Percentiles rank a stretch among this genome's conserved stretches.
phyloP scores from a whole-genome alignment of 371 early-diverging fungal genomes.

The Syncephalastrum monosporum region DNA sequence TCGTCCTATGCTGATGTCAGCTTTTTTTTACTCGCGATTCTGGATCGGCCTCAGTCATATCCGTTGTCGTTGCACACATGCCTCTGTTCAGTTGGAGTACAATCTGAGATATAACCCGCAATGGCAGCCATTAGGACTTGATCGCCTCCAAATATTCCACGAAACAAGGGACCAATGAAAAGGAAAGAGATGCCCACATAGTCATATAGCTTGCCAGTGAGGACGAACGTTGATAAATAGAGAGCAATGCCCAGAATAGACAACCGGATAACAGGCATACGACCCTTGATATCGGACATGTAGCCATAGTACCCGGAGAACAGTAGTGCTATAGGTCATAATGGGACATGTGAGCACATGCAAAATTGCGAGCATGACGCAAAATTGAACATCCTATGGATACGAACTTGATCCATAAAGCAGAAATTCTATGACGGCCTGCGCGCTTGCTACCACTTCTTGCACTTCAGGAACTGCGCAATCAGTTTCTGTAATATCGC shows the following conservation, averaged over 20 bases:
- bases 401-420: constrained; percentile 28
- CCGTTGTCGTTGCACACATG: background rate
- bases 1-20: constrained; percentile 18
- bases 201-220: constrained; percentile 20
- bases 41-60: too few species aligned
- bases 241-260: constrained; percentile 26
- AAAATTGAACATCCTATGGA: too few species aligned
- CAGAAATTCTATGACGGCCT: constrained; percentile 31
- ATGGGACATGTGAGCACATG: background rate
- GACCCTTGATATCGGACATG: constrained; percentile 43
- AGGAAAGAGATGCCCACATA: constrained; percentile 33
- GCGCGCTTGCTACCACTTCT: constrained; percentile 30
- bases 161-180: constrained; percentile 32
- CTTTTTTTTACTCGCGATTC: background rate
- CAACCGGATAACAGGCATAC: constrained; percentile 23
- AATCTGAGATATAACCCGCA: constrained; percentile 47
- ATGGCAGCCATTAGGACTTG: constrained; percentile 27
- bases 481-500: constrained; percentile 9
- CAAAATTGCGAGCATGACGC: background rate
- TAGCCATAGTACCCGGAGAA: constrained; percentile 37
- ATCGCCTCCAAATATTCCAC: constrained; percentile 45
- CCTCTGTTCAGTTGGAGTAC: constrained; percentile 30
- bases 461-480: constrained; percentile 49
- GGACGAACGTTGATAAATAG: constrained; percentile 15
- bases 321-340: constrained; percentile 27